A percentile compares a stretch with the other conserved stretches of the same genome.
phyloP scores from a whole-genome alignment of 768 basidiomycete genomes.

The Neoboletus magnificus region DNA sequence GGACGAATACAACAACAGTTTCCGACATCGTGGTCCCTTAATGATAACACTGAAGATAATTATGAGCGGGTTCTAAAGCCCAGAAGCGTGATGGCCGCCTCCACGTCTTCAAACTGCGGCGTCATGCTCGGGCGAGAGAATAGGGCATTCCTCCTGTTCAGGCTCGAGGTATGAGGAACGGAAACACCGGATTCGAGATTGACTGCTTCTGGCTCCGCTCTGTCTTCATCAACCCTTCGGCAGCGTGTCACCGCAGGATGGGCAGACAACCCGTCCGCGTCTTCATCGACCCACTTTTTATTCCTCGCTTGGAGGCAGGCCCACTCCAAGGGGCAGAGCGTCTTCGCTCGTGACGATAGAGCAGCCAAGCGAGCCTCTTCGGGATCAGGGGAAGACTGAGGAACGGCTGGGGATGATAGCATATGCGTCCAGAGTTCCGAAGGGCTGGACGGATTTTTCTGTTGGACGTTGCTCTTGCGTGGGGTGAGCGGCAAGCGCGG shows the following conservation, averaged over 20 bases:
- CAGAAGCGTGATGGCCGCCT: slow-evolving; percentile 36
- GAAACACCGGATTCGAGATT: slow-evolving; percentile 12
- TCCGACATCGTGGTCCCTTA: neutral
- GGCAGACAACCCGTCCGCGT: slow-evolving; percentile 9
- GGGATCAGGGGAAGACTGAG: slow-evolving; percentile 17
- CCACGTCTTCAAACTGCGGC: slow-evolving; percentile 32
- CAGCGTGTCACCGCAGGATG: slow-evolving; percentile 7
- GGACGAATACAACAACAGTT: slow-evolving; percentile 14
- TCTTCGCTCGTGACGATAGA: slow-evolving; percentile 35
- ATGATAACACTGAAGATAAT: neutral
- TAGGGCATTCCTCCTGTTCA: neutral
- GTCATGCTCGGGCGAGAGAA: neutral
- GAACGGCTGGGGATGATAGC: slow-evolving; percentile 24
- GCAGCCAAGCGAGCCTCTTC: slow-evolving; percentile 27
- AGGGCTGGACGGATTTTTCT: slow-evolving; percentile 6
- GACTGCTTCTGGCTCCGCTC: slow-evolving; percentile 15
- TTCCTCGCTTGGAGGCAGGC: slow-evolving; percentile 55
- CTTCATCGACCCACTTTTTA: slow-evolving; percentile 24
- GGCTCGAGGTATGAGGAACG: slow-evolving; percentile 5
- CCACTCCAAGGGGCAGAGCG: slow-evolving; percentile 65
- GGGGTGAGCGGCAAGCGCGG: slow-evolving; percentile 26
- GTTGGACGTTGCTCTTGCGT: slow-evolving; percentile 18
- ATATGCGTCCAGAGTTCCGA: slow-evolving; percentile 31
- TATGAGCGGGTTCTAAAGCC: slow-evolving; percentile 29
- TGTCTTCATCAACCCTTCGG: slow-evolving; percentile 9